These are phyloP conservation scores for Paramyrothecium sp. DNA, from an alignment of 2,329 filamentous ascomycete species.

Conservation along the genomic window DNA sequence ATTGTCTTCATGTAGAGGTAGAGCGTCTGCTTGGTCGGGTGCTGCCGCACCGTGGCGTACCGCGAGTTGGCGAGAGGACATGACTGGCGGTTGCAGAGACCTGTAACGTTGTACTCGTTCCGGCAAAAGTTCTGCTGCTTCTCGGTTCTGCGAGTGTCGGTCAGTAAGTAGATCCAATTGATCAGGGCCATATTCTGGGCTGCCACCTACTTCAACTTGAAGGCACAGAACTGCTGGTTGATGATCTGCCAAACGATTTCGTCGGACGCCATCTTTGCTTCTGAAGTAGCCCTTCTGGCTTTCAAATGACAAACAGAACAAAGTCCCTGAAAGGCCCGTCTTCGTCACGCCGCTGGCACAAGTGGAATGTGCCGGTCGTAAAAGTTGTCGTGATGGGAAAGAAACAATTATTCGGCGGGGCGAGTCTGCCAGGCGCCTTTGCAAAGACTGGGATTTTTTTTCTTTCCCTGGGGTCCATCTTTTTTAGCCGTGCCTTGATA, in stretches of 20 bases:
- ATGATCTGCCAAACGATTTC: conserved; percentile 98
- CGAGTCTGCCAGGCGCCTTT: conserved; percentile 5
- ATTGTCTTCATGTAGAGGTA: conserved; percentile 98
- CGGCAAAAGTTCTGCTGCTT: conserved; percentile 92
- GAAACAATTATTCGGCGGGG: conserved; percentile 14
- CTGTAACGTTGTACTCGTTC: conserved; percentile 87
- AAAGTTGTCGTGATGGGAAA: neutral
- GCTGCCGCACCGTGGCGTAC: conserved; percentile 87
- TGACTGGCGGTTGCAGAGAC: conserved; percentile 81
- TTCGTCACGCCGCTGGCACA: neutral
- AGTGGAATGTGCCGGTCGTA: neutral
- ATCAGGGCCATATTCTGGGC: too few relatives aligned
- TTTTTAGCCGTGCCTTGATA: conserved; percentile 7
- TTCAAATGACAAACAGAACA: neutral
- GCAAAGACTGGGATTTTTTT: conserved; percentile 5
- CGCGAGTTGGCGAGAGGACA: conserved; percentile 89
- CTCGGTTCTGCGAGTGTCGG: conserved; percentile 56
- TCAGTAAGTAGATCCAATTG: conserved; percentile 20
- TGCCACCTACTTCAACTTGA: conserved; percentile 77
- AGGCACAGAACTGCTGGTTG: conserved; percentile 92
- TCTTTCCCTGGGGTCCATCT: conserved; percentile 11
- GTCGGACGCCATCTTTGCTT: conserved; percentile 73
- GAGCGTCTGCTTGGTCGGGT: conserved; percentile 76
- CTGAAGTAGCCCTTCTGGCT: neutral
- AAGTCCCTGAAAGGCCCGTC: neutral